Base-by-base conservation (phyloP, 2,329 filamentous ascomycete species). In the Alternaria incomplexa region DNA sequence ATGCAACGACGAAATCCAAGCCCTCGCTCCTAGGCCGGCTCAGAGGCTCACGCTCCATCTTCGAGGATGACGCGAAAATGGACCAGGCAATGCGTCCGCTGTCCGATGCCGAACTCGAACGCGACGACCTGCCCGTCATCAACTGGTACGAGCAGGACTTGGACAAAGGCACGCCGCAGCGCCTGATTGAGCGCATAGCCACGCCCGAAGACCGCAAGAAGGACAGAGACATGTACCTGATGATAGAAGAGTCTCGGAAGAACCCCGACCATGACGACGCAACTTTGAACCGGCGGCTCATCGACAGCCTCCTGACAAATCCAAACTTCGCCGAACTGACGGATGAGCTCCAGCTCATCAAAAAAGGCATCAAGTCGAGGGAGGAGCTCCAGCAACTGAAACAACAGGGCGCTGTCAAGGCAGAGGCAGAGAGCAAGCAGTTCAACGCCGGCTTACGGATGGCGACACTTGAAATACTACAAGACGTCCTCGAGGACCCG, bases 71-170 rank as follows among this genome's bases (percentile, higher is more conserved):
- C 3, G 55, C 61, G 26, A 58, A 58, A 40, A 43, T 56, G 6
- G 60, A 67, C 12, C 64, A 59, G 25, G 44, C 55, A 11, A 65
- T 66, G 50, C 56, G 57, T 15, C 70, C 69, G 17, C 20, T 69
- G 28, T 63, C 67, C 32, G 71, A 73, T 25, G 58, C 69, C 25
- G 62, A 65, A 43, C 64, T 74, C 58, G 66, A 74, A 40, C 59
- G 70, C 10, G 67, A 68, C n/a, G 65, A 72, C 9, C 44, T 73
- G 4, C 66, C 69, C 7, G 61, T 50, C 30, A 71, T 79, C 17
- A 66, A 66, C 30, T 75, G 68, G 61, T 79, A 74, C 46, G 77
- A 78, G 62, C 67, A 72, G 46, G 77, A 79, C 51, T 48, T 71
- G 30, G 69, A 71, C 43, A 72, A 64, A 20, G 65, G 68, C 30